These are phyloP conservation scores for Afroboletus lepidellus DNA, from an alignment of 1,284 basidiomycete genomes.

Conservation along the genomic window DNA sequence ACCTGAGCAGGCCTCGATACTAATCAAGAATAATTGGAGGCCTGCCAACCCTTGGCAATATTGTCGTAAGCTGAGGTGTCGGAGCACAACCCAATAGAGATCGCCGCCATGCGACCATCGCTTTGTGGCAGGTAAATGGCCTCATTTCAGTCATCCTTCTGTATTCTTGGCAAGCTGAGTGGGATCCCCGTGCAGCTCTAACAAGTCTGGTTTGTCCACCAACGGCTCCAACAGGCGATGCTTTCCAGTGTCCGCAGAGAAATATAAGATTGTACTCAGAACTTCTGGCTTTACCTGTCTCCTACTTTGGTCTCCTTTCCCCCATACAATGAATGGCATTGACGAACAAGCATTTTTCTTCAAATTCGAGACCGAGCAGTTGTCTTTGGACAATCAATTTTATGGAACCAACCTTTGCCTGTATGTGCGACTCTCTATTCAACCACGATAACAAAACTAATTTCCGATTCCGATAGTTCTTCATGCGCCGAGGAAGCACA, in stretches of 20 bases:
- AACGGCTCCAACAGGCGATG: neutral
- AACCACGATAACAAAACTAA: conserved; percentile 2
- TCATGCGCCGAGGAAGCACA: neutral
- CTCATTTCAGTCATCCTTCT: too few species aligned
- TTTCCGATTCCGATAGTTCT: conserved; percentile 1
- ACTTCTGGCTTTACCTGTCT: neutral
- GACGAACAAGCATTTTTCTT: neutral
- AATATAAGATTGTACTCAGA: neutral
- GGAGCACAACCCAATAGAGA: too few species aligned
- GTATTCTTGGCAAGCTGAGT: too few species aligned
- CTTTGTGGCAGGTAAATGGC: too few species aligned
- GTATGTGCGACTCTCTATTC: conserved; percentile 2
- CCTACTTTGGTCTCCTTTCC: neutral
- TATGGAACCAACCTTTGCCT: neutral
- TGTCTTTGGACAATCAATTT: neutral
- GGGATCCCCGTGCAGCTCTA: too few species aligned
- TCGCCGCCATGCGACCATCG: neutral
- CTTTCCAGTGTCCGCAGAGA: neutral
- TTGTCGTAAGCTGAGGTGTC: too few species aligned
- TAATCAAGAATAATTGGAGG: neutral
- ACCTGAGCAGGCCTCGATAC: neutral
- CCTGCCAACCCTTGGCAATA: neutral
- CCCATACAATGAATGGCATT: neutral
- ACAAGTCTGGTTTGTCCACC: too few species aligned
- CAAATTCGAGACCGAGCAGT: neutral